These are phyloP conservation scores for Passiflora organensis DNA, from an alignment of 345 rosid genomes.

Conservation along the genomic window DNA sequence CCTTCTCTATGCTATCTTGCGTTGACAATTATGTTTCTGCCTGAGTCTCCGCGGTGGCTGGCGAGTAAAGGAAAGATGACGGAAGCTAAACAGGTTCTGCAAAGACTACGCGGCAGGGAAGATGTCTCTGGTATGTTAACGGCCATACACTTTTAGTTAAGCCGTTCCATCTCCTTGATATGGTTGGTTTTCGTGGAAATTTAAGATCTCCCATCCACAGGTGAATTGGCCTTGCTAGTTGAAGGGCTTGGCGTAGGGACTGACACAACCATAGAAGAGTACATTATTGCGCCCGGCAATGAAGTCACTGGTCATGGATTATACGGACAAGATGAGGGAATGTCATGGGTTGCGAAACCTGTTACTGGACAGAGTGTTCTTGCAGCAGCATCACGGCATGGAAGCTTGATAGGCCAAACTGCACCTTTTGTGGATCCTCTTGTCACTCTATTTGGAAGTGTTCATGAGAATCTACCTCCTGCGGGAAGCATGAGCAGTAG, in stretches of 20 bases:
- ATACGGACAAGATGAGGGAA: slow-evolving; percentile 22
- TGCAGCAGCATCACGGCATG: slow-evolving; percentile 27
- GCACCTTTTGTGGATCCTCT: slow-evolving; percentile 38
- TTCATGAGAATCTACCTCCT: slow-evolving; percentile 34
- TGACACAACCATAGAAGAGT: slow-evolving; percentile 32
- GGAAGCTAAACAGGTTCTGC: slow-evolving; percentile 33
- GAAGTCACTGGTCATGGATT: slow-evolving; percentile 10
- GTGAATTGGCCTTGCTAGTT: slow-evolving; percentile 41
- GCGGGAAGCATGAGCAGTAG: slow-evolving; percentile 23
- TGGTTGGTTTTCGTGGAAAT: background rate
- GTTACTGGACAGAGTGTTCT: slow-evolving; percentile 21
- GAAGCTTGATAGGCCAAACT: slow-evolving; percentile 28
- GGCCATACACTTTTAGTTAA: background rate
- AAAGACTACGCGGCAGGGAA: slow-evolving; percentile 33
- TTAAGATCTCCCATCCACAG: slow-evolving; percentile 13
- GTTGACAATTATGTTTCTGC: slow-evolving; percentile 33
- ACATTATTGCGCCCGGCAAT: slow-evolving; percentile 23
- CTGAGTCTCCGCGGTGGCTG: slow-evolving; percentile 48
- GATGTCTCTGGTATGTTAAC: slow-evolving; percentile 36
- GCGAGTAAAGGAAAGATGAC: slow-evolving; percentile 39
- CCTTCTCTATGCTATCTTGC: slow-evolving; percentile 28
- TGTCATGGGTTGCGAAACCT: slow-evolving; percentile 35
- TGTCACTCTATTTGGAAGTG: slow-evolving; percentile 38
- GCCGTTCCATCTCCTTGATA: background rate
- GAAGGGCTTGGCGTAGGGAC: slow-evolving; percentile 42